phyloP scores from a whole-genome alignment of 2,329 filamentous ascomycete species.

The Epichloe baconii region DNA sequence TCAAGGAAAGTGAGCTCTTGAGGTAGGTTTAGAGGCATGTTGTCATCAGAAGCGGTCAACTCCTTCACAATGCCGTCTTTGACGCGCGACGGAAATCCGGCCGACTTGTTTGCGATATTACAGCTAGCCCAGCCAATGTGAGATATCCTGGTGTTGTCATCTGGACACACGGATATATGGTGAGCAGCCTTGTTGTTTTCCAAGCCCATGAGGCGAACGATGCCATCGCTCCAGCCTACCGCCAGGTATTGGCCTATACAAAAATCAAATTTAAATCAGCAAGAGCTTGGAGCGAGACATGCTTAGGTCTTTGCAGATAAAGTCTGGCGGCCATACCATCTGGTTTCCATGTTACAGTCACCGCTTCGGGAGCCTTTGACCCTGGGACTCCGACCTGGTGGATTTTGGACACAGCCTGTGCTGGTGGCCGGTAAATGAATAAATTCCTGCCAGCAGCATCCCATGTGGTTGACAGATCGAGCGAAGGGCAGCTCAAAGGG shows the following conservation, averaged over 20 bases:
- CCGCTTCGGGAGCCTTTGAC: slow-evolving; percentile 27
- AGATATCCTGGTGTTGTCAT: slow-evolving; percentile 29
- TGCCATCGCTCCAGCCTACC: slow-evolving; percentile 71
- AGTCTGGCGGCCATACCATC: slow-evolving; percentile 41
- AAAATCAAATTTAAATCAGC: not conserved
- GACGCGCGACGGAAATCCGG: slow-evolving; percentile 3
- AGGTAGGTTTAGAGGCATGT: slow-evolving; percentile 43
- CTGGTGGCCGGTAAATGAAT: slow-evolving; percentile 65
- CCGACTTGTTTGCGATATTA: slow-evolving; percentile 20
- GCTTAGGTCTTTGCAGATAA: no score
- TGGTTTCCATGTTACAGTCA: slow-evolving; percentile 50
- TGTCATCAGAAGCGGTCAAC: slow-evolving; percentile 4
- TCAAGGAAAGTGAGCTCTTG: slow-evolving; percentile 62
- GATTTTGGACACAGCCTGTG: slow-evolving; percentile 48
- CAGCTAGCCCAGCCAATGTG: slow-evolving; percentile 42
- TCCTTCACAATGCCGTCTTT: slow-evolving; percentile 8
- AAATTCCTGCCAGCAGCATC: slow-evolving; percentile 57
- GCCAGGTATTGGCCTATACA: slow-evolving; percentile 60
- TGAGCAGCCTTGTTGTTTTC: slow-evolving; percentile 75
- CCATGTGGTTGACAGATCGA: slow-evolving; percentile 65
- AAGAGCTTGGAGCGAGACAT: not conserved
- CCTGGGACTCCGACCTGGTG: slow-evolving; percentile 30
- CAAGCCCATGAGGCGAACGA: slow-evolving; percentile 61
- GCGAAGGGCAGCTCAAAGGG: slow-evolving; percentile 66
- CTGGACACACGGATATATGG: slow-evolving; percentile 44